phyloP scores from a whole-genome alignment of 2,329 filamentous ascomycete species.

The Fusarium coicis region DNA sequence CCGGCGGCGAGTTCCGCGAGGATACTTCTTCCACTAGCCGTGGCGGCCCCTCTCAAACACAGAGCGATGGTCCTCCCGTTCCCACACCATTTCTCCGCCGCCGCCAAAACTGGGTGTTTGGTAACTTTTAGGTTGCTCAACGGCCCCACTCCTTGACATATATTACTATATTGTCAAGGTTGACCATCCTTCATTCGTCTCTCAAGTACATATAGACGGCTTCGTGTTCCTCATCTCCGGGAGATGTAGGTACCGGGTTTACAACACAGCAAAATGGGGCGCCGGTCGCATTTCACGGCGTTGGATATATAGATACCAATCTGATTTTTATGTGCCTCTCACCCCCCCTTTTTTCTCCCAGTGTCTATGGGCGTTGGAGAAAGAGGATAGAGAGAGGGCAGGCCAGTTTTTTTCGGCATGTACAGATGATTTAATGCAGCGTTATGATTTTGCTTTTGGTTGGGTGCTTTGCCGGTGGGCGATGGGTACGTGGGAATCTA shows the following conservation, averaged over 20 bases:
- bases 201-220: constrained; percentile 29
- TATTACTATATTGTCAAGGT: neutral
- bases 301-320: constrained; percentile 45
- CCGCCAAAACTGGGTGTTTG: constrained; percentile 42
- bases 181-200: constrained; percentile 26
- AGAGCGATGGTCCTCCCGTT: constrained; percentile 23
- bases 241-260: constrained; percentile 14
- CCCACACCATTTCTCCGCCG: constrained; percentile 39
- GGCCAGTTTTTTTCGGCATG: constrained; percentile 11
- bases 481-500: constrained; percentile 22
- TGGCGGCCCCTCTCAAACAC: constrained; percentile 4
- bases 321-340: constrained; percentile 21
- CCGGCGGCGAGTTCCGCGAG: constrained; percentile 40
- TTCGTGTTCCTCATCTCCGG: constrained; percentile 9
- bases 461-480: constrained; percentile 18
- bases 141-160: neutral
- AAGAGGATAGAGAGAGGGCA: neutral
- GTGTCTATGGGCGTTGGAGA: constrained; percentile 2
- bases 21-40: constrained; percentile 19
- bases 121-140: constrained; percentile 28
- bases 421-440: constrained; percentile 30
- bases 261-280: constrained; percentile 23
- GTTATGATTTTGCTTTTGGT: constrained; percentile 20
- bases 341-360: neutral
- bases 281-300: constrained; percentile 43